Base-by-base conservation (phyloP, 192 early-diverging fungal species). In the Mortierella alpina region DNA sequence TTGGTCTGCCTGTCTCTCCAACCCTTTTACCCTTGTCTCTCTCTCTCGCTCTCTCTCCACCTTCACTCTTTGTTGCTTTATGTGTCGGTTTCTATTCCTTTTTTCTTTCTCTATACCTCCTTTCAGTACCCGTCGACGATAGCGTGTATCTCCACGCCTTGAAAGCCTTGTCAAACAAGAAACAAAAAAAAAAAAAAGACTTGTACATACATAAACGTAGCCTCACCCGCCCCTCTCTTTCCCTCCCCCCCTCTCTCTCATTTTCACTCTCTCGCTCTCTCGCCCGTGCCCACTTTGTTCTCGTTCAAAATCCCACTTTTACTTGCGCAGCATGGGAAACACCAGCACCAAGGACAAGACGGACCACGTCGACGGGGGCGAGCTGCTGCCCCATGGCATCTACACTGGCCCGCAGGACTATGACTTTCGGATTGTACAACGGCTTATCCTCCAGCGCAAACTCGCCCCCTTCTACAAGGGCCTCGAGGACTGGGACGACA, bases 401-500 rank as follows among this genome's bases (percentile, higher is more conserved):
- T 94, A 94, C 75, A 85, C 83, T 18, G 84, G 85, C 9, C 84
- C 90, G 10, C 94, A 93, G 67, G 95, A 97, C 76, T 97, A 89
- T 77, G 93, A 97, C 81, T 73, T 73, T 31, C 82, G 90, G 41
- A 86, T 89, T 40, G 91, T 98, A 14, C 88, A 90, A 55, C 83
- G 88, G 10, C 75, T 96, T 63, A 97, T 98, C 62, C 70, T 88
- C 6, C 88, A 89, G 7, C 86, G 94, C 11, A 89, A 89, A 58
- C 66, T 98, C 57, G 89, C 94, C 15, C 96, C 96, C 14, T 98
- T 98, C 70, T 98, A 98, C 84, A 87, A 87, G 59, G 96, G 96
- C 50, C 80, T 91, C 9, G 85, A 91, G 47, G 91, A 92, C 39
- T 85, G 88, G 40, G 89, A 90, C 56, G 88, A 88, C 22, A 66